A percentile compares a stretch with the other conserved stretches of the same genome.
phyloP scores from a whole-genome alignment of 177 flowering plant genomes.

The Vitis hybrid region DNA sequence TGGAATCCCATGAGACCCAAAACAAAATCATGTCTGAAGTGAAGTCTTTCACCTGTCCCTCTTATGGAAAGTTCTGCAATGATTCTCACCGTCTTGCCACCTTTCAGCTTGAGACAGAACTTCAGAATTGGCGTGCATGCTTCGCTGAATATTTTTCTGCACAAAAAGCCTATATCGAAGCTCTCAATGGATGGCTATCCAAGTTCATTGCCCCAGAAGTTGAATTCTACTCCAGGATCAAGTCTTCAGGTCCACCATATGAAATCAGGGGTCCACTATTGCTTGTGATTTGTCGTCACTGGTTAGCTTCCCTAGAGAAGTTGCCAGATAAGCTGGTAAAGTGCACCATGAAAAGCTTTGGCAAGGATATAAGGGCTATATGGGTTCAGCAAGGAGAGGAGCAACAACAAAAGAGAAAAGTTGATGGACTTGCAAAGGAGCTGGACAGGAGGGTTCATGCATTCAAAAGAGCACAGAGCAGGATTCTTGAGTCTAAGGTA shows the following conservation, averaged over 20 bases:
- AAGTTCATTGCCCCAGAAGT: conserved; percentile 9
- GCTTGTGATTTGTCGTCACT: conserved; percentile 36
- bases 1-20: conserved; percentile 13
- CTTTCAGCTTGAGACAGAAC: conserved; percentile 6
- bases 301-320: conserved; percentile 44
- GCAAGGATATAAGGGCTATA: conserved; percentile 47
- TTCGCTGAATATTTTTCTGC: conserved; percentile 10
- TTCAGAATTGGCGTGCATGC: conserved; percentile 12
- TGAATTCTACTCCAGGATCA: conserved; percentile 8
- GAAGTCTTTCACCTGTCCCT: conserved; percentile 6
- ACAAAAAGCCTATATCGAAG: conserved; percentile 8
- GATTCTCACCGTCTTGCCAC: conserved; percentile 17
- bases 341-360: conserved; percentile 44
- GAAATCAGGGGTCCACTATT: background rate
- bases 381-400: conserved; percentile 63
- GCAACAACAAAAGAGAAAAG: conserved; percentile 41
- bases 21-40: conserved; percentile 8
- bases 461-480: conserved; percentile 27
- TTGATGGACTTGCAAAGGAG: conserved; percentile 38
- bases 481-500: conserved; percentile 31
- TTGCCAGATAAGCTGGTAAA: conserved; percentile 52
- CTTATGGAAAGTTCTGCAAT: conserved; percentile 11
- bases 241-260: background rate
- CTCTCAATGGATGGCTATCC: conserved; percentile 12
- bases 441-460: conserved; percentile 25